phyloP scores from a whole-genome alignment of 2,329 filamentous ascomycete genomes.

The Cryphonectria radicalis region DNA sequence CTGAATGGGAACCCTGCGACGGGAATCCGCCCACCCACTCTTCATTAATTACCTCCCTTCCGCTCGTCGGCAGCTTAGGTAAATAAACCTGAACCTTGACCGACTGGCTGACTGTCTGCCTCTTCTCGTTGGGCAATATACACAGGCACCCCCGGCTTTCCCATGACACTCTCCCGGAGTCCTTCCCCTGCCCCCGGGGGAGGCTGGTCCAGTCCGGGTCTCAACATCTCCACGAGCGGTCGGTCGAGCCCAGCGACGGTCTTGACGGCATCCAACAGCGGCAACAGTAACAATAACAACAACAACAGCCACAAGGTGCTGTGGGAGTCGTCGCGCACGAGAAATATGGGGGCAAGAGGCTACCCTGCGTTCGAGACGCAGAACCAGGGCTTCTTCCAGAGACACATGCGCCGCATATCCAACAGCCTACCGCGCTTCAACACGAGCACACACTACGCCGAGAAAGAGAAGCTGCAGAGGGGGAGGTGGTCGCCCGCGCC shows the following conservation, averaged over 20 bases:
- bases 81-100: not conserved
- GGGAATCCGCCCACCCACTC: not conserved
- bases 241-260: slow-evolving; percentile 66
- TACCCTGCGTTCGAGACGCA: slow-evolving; percentile 81
- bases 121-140: not conserved
- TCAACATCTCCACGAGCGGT: slow-evolving; percentile 71
- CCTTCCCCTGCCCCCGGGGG: slow-evolving; percentile 83
- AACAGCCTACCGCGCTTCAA: slow-evolving; percentile 77
- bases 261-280: slow-evolving; percentile 52
- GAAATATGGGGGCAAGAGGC: slow-evolving; percentile 68
- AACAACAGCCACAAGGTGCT: slow-evolving; percentile 49
- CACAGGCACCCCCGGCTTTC: slow-evolving; percentile 58
- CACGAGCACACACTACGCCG: slow-evolving; percentile 59
- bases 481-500: slow-evolving; percentile 55
- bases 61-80: slow-evolving; percentile 5
- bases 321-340: slow-evolving; percentile 78
- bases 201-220: slow-evolving; percentile 85
- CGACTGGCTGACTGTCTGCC: slow-evolving; percentile 4
- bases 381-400: slow-evolving; percentile 84
- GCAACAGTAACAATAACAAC: slow-evolving; percentile 52
- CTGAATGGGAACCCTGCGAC: slow-evolving; percentile 16
- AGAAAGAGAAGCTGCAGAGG: slow-evolving; percentile 77
- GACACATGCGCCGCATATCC: slow-evolving; percentile 81
- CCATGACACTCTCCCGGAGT: slow-evolving; percentile 86
- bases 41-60: slow-evolving; percentile 17